phyloP scores from a whole-genome alignment of 2,329 filamentous ascomycete genomes.

The Colletotrichum tofieldiae region DNA sequence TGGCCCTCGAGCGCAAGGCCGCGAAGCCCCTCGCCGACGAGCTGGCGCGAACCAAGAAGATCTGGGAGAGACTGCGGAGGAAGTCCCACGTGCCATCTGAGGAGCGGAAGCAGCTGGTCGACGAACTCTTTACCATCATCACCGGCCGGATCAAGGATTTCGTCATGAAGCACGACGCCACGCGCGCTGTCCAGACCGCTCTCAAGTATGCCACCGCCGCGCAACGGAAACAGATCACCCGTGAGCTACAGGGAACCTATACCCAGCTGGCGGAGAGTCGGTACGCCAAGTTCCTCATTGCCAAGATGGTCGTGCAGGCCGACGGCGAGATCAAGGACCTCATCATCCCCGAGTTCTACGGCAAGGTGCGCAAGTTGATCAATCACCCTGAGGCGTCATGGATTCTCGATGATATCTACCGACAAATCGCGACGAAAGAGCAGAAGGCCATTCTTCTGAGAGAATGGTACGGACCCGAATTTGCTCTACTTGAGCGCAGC shows the following conservation, averaged over 20 bases:
- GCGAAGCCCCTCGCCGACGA: constrained; percentile 94
- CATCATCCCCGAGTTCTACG: constrained; percentile 95
- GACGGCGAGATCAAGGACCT: constrained; percentile 89
- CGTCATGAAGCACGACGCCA: constrained; percentile 97
- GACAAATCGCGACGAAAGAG: constrained; percentile 85
- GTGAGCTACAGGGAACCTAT: constrained; percentile 89
- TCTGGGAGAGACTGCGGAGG: constrained; percentile 93
- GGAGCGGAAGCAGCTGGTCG: constrained; percentile 88
- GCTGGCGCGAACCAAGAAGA: constrained; percentile 91
- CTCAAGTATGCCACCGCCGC: constrained; percentile 93
- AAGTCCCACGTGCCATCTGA: constrained; percentile 95
- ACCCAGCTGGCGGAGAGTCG: constrained; percentile 90
- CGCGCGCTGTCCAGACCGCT: constrained; percentile 96
- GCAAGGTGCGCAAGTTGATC: constrained; percentile 91
- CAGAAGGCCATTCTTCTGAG: constrained; percentile 89
- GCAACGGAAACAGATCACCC: constrained; percentile 88
- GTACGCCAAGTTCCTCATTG: constrained; percentile 98
- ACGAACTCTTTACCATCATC: constrained; percentile 92
- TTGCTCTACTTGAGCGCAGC: constrained; percentile 80
- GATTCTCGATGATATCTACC: constrained; percentile 98
- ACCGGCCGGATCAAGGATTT: constrained; percentile 94
- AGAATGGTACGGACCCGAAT: constrained; percentile 98
- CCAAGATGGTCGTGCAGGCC: constrained; percentile 94
- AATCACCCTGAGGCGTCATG: constrained; percentile 97
- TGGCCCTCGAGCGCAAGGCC: constrained; percentile 90